phyloP scores from a whole-genome alignment of 148 eudicot species.

The Rhododendron molle region DNA sequence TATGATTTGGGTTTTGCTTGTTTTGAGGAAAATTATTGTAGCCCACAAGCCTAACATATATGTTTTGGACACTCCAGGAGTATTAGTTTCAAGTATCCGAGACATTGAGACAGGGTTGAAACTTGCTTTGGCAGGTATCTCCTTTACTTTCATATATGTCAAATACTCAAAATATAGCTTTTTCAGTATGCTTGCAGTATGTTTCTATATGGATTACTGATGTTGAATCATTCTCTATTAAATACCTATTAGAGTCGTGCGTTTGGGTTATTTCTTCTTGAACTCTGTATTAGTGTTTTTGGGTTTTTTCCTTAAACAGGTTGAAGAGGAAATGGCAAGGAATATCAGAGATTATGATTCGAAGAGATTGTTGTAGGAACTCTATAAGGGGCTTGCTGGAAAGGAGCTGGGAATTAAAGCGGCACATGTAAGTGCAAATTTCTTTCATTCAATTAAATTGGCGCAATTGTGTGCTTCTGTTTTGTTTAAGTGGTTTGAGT shows the following conservation, averaged over 20 bases:
- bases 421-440: constrained; percentile 55
- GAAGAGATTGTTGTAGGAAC: constrained; percentile 87
- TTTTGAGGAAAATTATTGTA: not conserved
- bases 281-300: too few species aligned
- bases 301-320: constrained; percentile 6
- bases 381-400: constrained; percentile 82
- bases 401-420: constrained; percentile 71
- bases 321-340: constrained; percentile 60
- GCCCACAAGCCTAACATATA: constrained; percentile 94
- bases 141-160: too few species aligned
- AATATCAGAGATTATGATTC: constrained; percentile 99
- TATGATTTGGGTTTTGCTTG: not conserved
- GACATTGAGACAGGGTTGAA: constrained; percentile 88
- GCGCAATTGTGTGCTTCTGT: too few species aligned
- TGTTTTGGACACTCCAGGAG: constrained; percentile 94
- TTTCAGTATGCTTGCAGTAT: too few species aligned
- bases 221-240: too few species aligned
- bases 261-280: too few species aligned
- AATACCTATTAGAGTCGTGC: too few species aligned
- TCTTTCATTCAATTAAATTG: not conserved
- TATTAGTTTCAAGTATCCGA: constrained; percentile 82
- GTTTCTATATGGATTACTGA: too few species aligned
- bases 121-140: constrained; percentile 40
- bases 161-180: too few species aligned
- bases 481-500: too few species aligned